Conservation (phyloP, 2,329 filamentous ascomycete species). For the Fusarium sp. region DNA sequence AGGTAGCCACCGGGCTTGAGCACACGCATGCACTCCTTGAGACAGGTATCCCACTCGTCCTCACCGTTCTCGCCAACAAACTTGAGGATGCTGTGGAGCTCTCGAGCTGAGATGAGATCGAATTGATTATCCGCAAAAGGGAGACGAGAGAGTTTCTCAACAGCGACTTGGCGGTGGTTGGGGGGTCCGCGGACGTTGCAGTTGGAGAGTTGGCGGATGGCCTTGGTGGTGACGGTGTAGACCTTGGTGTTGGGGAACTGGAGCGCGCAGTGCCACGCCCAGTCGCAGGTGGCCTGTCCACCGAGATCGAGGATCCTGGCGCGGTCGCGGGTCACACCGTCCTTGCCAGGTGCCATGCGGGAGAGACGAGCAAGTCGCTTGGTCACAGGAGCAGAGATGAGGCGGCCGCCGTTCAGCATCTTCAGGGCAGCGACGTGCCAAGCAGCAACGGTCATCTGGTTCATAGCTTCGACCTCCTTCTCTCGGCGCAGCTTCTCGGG, state of each 20-base stretch:
- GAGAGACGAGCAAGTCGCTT: constrained; percentile 73
- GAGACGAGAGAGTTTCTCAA: constrained; percentile 82
- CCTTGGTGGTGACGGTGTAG: constrained; percentile 87
- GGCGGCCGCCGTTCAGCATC: constrained; percentile 74
- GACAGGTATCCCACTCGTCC: constrained; percentile 91
- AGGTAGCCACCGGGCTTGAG: constrained; percentile 94
- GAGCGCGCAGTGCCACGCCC: constrained; percentile 94
- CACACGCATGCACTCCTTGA: constrained; percentile 89
- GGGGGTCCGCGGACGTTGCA: constrained; percentile 84
- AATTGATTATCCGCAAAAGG: constrained; percentile 91
- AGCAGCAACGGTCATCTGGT: constrained; percentile 75
- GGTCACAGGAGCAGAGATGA: constrained; percentile 76
- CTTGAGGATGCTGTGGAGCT: constrained; percentile 88
- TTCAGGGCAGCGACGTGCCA: constrained; percentile 76
- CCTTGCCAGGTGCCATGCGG: constrained; percentile 60
- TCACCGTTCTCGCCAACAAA: constrained; percentile 75
- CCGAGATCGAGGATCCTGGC: constrained; percentile 87
- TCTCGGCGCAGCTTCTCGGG: constrained; percentile 76
- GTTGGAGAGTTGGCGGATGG: constrained; percentile 79
- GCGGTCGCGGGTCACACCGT: constrained; percentile 65
- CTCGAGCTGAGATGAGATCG: constrained; percentile 91
- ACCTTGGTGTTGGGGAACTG: constrained; percentile 89
- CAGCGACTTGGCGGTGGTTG: constrained; percentile 89
- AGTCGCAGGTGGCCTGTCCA: constrained; percentile 88
- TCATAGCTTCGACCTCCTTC: constrained; percentile 85